Percentiles rank a stretch among this genome's conserved stretches.
Conservation (phyloP, 805 yeast genomes). For the Ogataea ganodermae region DNA sequence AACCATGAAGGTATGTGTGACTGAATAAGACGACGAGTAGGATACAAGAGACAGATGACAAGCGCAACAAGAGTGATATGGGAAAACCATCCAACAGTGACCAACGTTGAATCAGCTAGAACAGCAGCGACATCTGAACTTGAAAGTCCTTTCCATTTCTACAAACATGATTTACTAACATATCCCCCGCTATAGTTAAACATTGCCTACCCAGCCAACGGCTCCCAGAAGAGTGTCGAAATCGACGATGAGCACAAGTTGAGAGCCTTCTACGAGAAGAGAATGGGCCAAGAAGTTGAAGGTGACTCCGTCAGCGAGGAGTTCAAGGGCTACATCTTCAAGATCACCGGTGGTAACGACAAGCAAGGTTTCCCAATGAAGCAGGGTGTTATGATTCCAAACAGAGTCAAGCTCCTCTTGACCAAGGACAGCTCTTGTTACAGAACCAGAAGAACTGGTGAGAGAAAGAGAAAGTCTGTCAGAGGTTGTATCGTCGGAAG, state of each 20-base stretch:
- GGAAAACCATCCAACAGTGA: too few species aligned
- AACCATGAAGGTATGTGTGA: constrained; percentile 34
- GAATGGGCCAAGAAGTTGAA: constrained; percentile 99
- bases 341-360: constrained; percentile 99
- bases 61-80: too few species aligned
- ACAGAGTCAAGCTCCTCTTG: constrained; percentile 96
- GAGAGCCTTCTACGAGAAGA: constrained; percentile 98
- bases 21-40: neutral
- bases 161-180: constrained; percentile 1
- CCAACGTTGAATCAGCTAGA: neutral
- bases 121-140: too few species aligned
- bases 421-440: constrained; percentile 96
- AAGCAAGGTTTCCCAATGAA: constrained; percentile 99
- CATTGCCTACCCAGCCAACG: constrained; percentile 99
- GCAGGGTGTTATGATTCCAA: constrained; percentile 99
- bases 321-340: constrained; percentile 99
- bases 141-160: too few species aligned
- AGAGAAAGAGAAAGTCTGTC: constrained; percentile 99
- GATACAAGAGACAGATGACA: constrained; percentile 1
- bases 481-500: constrained; percentile 99
- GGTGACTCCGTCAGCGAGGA: constrained; percentile 98
- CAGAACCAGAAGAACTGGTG: constrained; percentile 99
- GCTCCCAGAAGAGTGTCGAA: constrained; percentile 97
- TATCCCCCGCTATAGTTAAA: constrained; percentile 62
- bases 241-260: constrained; percentile 99